These are phyloP conservation scores for Moricandia moricandioides DNA, from an alignment of 345 rosid genomes.

Conservation along the genomic window DNA sequence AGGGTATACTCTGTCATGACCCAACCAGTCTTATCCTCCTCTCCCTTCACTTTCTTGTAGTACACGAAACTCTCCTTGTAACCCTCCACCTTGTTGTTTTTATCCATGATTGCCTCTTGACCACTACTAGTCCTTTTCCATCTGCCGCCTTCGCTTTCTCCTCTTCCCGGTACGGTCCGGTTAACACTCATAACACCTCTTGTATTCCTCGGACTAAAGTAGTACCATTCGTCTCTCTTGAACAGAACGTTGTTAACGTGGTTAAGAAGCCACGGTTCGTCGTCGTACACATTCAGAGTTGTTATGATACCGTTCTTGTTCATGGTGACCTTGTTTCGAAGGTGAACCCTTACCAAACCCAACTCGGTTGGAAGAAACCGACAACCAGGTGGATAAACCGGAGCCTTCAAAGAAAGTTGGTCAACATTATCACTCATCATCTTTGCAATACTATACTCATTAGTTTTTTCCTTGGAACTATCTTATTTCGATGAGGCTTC, in stretches of 20 bases:
- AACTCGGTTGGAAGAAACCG: neutral
- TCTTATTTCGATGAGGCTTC: too few species aligned
- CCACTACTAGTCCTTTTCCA: neutral
- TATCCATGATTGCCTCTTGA: neutral
- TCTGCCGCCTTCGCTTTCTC: neutral
- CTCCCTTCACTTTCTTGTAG: neutral
- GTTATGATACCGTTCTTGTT: neutral
- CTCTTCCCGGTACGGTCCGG: neutral
- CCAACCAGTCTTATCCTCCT: neutral
- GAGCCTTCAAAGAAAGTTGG: neutral
- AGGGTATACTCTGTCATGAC: neutral
- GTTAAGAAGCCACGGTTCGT: constrained; percentile 13
- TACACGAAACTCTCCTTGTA: neutral
- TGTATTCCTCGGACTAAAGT: constrained; percentile 1
- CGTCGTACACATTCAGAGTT: neutral
- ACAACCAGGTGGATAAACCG: neutral
- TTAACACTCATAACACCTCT: neutral
- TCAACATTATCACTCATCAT: neutral
- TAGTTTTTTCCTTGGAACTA: too few species aligned
- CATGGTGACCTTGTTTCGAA: neutral
- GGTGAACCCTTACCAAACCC: neutral
- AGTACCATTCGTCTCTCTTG: neutral
- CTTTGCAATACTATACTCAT: neutral
- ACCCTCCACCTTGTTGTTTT: neutral
- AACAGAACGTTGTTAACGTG: neutral